phyloP scores from a whole-genome alignment of 805 yeast genomes.

The Cyberlindnera bimundalis region DNA sequence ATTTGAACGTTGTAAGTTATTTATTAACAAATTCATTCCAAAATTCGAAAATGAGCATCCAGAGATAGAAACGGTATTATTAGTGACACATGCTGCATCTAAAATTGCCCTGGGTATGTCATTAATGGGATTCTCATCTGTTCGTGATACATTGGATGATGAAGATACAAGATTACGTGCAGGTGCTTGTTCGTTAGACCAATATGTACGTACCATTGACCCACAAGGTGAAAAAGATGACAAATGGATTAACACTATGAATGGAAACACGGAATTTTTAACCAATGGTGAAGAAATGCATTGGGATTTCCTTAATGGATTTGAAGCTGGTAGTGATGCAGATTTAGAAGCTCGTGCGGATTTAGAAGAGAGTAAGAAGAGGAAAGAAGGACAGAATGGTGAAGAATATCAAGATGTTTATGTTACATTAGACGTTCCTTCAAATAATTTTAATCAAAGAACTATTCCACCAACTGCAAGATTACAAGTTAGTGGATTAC shows the following conservation, averaged over 20 bases:
- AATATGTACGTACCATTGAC: conserved; percentile 36
- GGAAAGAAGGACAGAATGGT: background rate
- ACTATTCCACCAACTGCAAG: conserved; percentile 37
- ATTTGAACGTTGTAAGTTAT: conserved; percentile 52
- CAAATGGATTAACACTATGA: conserved; percentile 60
- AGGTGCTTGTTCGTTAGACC: conserved; percentile 83
- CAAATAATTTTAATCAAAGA: conserved; percentile 30
- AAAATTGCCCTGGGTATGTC: conserved; percentile 86
- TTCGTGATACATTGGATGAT: conserved; percentile 48
- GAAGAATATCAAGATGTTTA: conserved; percentile 45
- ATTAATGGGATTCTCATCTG: conserved; percentile 49
- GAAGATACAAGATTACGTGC: conserved; percentile 55
- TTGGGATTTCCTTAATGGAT: conserved; percentile 77
- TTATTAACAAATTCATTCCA: conserved; percentile 56
- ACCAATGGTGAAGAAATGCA: conserved; percentile 86
- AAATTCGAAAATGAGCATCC: conserved; percentile 57
- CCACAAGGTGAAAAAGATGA: conserved; percentile 22
- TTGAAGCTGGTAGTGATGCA: conserved; percentile 88
- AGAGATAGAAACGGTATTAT: conserved; percentile 53
- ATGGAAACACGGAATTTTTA: conserved; percentile 73
- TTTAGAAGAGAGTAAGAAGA: conserved; percentile 18
- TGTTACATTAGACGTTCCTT: conserved; percentile 52
- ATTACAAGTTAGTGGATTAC: conserved; percentile 56
- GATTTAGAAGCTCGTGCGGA: conserved; percentile 59
- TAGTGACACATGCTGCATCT: conserved; percentile 93